Percentiles rank a stretch among this genome's conserved stretches.
These are phyloP conservation scores for Lecanicillium sp. DNA, from an alignment of 2,329 filamentous ascomycete genomes.

Conservation along the genomic window DNA sequence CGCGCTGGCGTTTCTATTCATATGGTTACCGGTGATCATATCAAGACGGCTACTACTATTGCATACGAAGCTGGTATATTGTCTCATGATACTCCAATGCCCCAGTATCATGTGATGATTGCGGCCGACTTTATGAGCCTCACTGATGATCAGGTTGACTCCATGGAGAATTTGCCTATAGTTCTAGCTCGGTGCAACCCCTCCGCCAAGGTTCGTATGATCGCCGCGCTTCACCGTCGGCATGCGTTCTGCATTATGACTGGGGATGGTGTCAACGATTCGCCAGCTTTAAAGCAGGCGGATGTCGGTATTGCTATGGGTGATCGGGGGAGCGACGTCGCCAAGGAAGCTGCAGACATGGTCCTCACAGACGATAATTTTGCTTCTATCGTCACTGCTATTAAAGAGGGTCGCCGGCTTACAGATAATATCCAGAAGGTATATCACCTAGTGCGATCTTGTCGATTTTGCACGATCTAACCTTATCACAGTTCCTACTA, in stretches of 20 bases:
- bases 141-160: constrained; percentile 54
- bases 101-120: constrained; percentile 45
- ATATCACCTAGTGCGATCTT: too few relatives aligned
- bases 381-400: constrained; percentile 66
- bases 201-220: constrained; percentile 66
- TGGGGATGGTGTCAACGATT: constrained; percentile 68
- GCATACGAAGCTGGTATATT: constrained; percentile 58
- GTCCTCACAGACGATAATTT: constrained; percentile 86
- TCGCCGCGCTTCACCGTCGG: constrained; percentile 63
- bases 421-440: constrained; percentile 72
- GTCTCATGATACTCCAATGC: constrained; percentile 23
- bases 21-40: constrained; percentile 63
- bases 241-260: constrained; percentile 66
- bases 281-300: constrained; percentile 61
- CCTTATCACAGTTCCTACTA: constrained; percentile 53
- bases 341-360: constrained; percentile 79
- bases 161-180: constrained; percentile 50
- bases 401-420: constrained; percentile 60
- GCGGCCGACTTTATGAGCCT: constrained; percentile 55
- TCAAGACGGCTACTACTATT: constrained; percentile 58
- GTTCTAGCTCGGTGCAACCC: constrained; percentile 64
- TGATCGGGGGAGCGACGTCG: constrained; percentile 60
- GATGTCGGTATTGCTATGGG: constrained; percentile 74
- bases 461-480: too few relatives aligned
- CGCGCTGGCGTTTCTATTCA: constrained; percentile 56